Conservation (phyloP, 148 eudicot genomes). For the Camellia sinensis region DNA sequence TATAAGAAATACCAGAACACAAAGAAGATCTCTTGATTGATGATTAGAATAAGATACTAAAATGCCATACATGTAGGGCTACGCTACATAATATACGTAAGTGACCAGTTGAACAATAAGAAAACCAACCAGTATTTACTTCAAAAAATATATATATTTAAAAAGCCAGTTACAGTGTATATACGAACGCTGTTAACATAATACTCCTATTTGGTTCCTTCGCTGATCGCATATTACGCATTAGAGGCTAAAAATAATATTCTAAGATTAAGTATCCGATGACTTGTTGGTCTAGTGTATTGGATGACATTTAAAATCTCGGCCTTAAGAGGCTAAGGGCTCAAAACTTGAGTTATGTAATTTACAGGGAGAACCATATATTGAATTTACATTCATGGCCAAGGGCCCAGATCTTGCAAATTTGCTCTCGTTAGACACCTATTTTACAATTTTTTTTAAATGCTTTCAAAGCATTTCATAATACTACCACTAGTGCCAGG, state of each 20-base stretch:
- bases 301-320: background rate
- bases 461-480: background rate
- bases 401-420: background rate
- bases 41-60: background rate
- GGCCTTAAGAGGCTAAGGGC: background rate
- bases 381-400: background rate
- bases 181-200: too few relatives aligned
- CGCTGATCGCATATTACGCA: background rate
- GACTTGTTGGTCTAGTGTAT: background rate
- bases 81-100: background rate
- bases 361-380: background rate
- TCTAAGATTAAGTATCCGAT: background rate
- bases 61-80: background rate
- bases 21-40: too few relatives aligned
- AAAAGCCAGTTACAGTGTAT: too few relatives aligned
- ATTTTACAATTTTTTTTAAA: background rate
- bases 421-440: background rate
- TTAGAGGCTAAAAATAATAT: background rate
- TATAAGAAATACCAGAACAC: too few relatives aligned
- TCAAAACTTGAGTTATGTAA: background rate
- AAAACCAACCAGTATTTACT: too few relatives aligned
- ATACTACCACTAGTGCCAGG: background rate
- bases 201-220: background rate
- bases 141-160: too few relatives aligned
- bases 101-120: background rate